These are phyloP conservation scores for Candida oleophila DNA, from an alignment of 805 yeast genomes.

Conservation along the genomic window DNA sequence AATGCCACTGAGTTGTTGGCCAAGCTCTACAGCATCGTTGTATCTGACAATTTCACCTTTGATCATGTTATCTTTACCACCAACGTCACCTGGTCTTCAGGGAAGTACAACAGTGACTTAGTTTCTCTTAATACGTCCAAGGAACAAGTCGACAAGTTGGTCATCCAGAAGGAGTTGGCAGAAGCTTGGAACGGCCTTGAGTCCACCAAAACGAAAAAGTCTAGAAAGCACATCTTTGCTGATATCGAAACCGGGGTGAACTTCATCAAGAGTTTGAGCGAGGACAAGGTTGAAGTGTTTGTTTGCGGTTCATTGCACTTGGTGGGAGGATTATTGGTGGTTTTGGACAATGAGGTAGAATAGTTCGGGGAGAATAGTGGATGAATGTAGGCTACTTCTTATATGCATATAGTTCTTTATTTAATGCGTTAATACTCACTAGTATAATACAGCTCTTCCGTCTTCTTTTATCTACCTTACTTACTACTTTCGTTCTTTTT, in stretches of 20 bases:
- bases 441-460: no score
- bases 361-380: conserved; percentile 8
- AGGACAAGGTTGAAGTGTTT: conserved; percentile 60
- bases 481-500: no score
- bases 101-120: conserved; percentile 75
- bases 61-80: conserved; percentile 85
- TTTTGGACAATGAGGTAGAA: conserved; percentile 54
- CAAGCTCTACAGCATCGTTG: conserved; percentile 46
- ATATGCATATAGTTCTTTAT: no score
- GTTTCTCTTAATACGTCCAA: conserved; percentile 82
- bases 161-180: conserved; percentile 75
- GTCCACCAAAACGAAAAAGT: conserved; percentile 13
- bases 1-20: conserved; percentile 61
- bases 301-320: conserved; percentile 93
- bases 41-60: conserved; percentile 44
- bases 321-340: conserved; percentile 91
- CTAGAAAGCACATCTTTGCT: conserved; percentile 54
- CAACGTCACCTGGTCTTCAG: conserved; percentile 87
- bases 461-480: no score
- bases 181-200: conserved; percentile 65
- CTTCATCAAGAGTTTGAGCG: conserved; percentile 47
- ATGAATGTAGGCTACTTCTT: no score
- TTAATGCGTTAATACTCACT: no score
- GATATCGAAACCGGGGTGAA: conserved; percentile 75
- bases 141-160: conserved; percentile 73